Base-by-base conservation (phyloP, 2,329 filamentous ascomycete genomes). In the Colletotrichum lentis region DNA sequence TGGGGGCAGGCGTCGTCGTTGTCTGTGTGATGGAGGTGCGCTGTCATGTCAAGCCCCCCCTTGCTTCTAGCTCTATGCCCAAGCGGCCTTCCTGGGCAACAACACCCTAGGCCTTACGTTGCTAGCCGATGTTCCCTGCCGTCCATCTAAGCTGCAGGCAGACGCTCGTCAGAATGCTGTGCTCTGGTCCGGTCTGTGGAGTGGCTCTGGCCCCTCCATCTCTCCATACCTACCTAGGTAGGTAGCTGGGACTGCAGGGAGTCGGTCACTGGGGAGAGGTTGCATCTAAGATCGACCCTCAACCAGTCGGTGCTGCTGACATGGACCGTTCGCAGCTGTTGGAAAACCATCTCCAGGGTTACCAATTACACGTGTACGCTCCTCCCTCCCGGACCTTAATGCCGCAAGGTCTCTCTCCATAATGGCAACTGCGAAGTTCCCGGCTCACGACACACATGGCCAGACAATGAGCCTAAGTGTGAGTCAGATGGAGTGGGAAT, bases 31-130 rank as follows among this genome's bases (percentile, higher is more conserved):
- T 62, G 56, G 56, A 20, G 53, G 49, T 63, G 67, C 47, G 67
- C 58, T 67, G 67, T 62, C 62, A 44, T 39, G 60, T 47, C 50
- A 58, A 46, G 47, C 43, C 46, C 41, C 52, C 22, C 54, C 35
- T 60, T 18, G 31, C 55, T 41, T 46, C 39, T 56, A 64, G 35
- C 44, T 27, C 41, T 35, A 8, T 43, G 35, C 39, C 46, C n/a
- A 64, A 55, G 64, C 41, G 60, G 46, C 41, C 62, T 44, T 56
- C 62, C 65, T 31, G 57, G 65, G 65, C 63, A 68, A 68, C 65
- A 37, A 27, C 50, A 44, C 27, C 35, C 61, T 37, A 20, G 58
- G 43, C 50, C 55, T 53, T 57, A 91, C 56, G 65, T 68, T 55
- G 62, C 65, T 64, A 66, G 37, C 41, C 41, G 41, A 55, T 7